Evolutionary conservation across 2,329 filamentous ascomycete genomes (phyloP), one percentile per base, ranked within the genome.

Genomic region (Diaporthe humulicola): DNA sequence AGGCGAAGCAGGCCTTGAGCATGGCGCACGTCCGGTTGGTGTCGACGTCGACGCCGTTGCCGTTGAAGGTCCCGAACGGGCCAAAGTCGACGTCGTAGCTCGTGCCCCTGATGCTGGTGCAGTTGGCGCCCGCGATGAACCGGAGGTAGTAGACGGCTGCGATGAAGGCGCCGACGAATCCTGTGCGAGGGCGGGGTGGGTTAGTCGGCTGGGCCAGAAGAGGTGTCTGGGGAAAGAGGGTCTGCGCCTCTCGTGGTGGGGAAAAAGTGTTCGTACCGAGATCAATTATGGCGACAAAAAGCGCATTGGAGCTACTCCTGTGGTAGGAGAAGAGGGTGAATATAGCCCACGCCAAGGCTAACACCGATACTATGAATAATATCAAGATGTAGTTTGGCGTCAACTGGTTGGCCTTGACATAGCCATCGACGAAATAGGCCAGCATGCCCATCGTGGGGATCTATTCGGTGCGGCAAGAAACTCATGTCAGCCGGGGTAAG

Each of bases 1-100:
- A 92, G 3, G 95, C 96, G 85, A 95, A 98, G 78, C 88, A 90
- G 1, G 96, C 93, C 90, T 98, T 98, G 81, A 98, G 90, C 95
- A 98, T 97, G 67, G 93, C 90, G 85, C 96, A 98, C 7, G 91
- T 91, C 88, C 96, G 96, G 84, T 94, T 88, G 50, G 92, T 83
- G 71, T 88, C 83, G 54, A 92, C 81, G 56, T 88, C 83, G 74
- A 91, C 88, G 70, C 84, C 85, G 64, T 87, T 87, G 48, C 89
- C 83, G 40, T 84, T 86, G 57, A 90, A 90, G 77, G 84, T 87
- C 40, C 90, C 89, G 76, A 94, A 90, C 17, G 89, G 86, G 17
- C 93, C 93, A 57, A 95, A 87, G 66, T 88, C 87, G 71, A 90
- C 81, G 79, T 88, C 89, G 83, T 91, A 91, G 30, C 84, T 80